phyloP scores from a whole-genome alignment of 371 early-diverging fungal species.

The Mortierella sp. region DNA sequence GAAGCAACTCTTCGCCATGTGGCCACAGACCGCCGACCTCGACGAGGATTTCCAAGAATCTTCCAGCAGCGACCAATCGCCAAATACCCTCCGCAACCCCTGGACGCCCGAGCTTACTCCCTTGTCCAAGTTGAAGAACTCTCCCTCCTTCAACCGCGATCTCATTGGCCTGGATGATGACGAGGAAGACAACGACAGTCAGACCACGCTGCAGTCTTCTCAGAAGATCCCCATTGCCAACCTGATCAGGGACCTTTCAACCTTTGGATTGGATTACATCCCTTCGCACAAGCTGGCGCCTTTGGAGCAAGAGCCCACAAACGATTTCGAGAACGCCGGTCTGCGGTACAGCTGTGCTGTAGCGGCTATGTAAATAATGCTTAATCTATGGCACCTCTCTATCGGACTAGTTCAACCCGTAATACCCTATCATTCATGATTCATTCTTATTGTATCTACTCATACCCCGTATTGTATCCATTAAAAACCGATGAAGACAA shows the following conservation, averaged over 20 bases:
- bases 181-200: neutral
- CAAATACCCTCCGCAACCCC: constrained; percentile 12
- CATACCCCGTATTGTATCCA: no score
- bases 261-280: constrained; percentile 20
- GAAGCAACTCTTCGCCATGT: constrained; percentile 1
- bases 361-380: constrained; percentile 15
- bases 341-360: constrained; percentile 9
- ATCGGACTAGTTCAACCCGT: neutral
- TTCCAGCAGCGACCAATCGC: constrained; percentile 8
- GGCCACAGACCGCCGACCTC: constrained; percentile 3
- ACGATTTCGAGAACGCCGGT: constrained; percentile 7
- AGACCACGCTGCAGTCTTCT: neutral
- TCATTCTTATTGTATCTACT: neutral
- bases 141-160: constrained; percentile 11
- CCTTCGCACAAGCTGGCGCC: neutral
- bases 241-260: constrained; percentile 8
- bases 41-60: constrained; percentile 14
- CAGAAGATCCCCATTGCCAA: constrained; percentile 8
- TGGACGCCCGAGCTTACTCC: constrained; percentile 29
- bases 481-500: no score
- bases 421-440: constrained; percentile 1
- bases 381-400: neutral
- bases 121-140: constrained; percentile 22
- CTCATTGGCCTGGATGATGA: constrained; percentile 3
- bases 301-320: constrained; percentile 2